Conservation (phyloP, 768 basidiomycete species). For the Hypholoma fasciculare region DNA sequence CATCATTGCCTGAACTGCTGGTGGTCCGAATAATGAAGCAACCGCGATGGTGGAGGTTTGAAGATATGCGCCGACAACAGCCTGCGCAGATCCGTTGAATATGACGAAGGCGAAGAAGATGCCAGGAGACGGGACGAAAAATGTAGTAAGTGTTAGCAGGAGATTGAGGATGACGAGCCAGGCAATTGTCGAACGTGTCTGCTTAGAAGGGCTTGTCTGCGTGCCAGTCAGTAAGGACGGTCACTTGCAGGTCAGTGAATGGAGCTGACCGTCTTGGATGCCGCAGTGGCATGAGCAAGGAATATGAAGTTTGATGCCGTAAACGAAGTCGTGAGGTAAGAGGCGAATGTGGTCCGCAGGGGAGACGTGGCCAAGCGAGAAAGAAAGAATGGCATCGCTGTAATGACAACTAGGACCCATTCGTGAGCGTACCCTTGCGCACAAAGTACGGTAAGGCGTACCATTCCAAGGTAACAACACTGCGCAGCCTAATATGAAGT, state of each 20-base stretch:
- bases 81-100: slow-evolving; percentile 57
- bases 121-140: slow-evolving; percentile 49
- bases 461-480: slow-evolving; percentile 91
- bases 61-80: slow-evolving; percentile 68
- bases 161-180: slow-evolving; percentile 52
- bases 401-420: slow-evolving; percentile 72
- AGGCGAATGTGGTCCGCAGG: slow-evolving; percentile 57
- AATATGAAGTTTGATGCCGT: slow-evolving; percentile 68
- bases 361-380: slow-evolving; percentile 65
- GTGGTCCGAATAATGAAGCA: slow-evolving; percentile 78
- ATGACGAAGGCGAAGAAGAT: slow-evolving; percentile 69
- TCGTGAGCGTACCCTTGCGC: neutral
- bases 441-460: slow-evolving; percentile 31
- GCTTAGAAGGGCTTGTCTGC: slow-evolving; percentile 61
- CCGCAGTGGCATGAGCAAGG: slow-evolving; percentile 72
- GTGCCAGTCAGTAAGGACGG: neutral
- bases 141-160: slow-evolving; percentile 67
- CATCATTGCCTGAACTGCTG: slow-evolving; percentile 73
- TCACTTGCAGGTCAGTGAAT: neutral
- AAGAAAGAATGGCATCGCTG: slow-evolving; percentile 80
- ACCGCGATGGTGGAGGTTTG: slow-evolving; percentile 77
- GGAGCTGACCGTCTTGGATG: slow-evolving; percentile 61
- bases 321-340: slow-evolving; percentile 63
- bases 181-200: slow-evolving; percentile 53
- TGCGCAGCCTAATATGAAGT: slow-evolving; percentile 76